Base-by-base conservation (phyloP, 2,329 filamentous ascomycete species). In the Colletotrichum cordylinicola region DNA sequence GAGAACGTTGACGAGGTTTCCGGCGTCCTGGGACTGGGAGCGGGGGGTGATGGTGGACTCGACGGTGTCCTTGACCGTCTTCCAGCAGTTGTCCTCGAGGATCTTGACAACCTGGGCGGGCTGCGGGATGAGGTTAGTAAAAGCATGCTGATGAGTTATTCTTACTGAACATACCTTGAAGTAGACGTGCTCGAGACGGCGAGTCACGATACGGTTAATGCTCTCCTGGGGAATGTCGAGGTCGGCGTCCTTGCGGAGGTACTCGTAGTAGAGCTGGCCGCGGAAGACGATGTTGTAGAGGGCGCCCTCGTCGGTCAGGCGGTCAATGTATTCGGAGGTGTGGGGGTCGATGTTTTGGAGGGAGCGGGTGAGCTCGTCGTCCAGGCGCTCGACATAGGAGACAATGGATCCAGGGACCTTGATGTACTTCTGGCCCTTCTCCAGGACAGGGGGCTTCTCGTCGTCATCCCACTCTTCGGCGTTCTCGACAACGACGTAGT, bases 381-480 rank as follows among this genome's bases (percentile, higher is more conserved):
- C 97, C 24, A 99, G 91, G 82, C 97, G 92, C 90, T 99, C 97
- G 37, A 98, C 92, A 83, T 96, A 98, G 0, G 97, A 98, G 61
- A 98, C 95, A 77, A 98, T 89, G 88, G 95, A 98, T 83, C 97
- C 98, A 24, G 97, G 95, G 74, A 99, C 92, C 88, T 94, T 96
- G 90, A 98, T 94, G 83, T 96, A 91, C 84, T 92, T 94, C 85
- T 98, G 93, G 78, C 92, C 95, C 27, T 90, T 85, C 73, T 91
- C 91, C 79, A 96, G 89, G 37, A 90, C 90, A 16, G 97, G 97
- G 55, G 93, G 91, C 89, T 98, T 98, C 81, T 99, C 98, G 80
- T 99, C 98, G 82, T 99, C 97, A 80, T 99, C 97, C 97, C 97
- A 98, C 86, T 99, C 97, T 84, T 99, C 97, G 27, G 95, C 97